phyloP scores from a whole-genome alignment of 495 filamentous ascomycete genomes.

The Clavariopsis aquatica region DNA sequence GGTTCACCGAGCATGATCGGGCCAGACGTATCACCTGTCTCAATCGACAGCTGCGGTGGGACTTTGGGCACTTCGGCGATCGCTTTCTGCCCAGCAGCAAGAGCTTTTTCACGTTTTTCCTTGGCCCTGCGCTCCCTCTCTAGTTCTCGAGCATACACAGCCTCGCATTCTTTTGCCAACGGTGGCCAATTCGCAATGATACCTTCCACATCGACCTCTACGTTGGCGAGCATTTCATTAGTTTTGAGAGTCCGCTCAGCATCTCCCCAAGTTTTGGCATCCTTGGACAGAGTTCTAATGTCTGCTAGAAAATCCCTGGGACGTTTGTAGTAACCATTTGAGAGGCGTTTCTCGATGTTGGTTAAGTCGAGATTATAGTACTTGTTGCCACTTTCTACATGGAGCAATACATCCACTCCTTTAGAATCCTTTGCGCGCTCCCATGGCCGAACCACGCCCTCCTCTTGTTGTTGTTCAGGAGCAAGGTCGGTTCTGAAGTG shows the following conservation, averaged over 20 bases:
- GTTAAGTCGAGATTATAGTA: slow-evolving; percentile 94
- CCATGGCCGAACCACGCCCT: slow-evolving; percentile 63
- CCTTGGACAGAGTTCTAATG: slow-evolving; percentile 77
- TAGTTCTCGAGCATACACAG: slow-evolving; percentile 72
- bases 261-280: slow-evolving; percentile 72
- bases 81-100: slow-evolving; percentile 46
- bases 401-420: slow-evolving; percentile 68
- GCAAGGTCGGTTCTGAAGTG: slow-evolving; percentile 74
- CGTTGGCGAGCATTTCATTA: slow-evolving; percentile 86
- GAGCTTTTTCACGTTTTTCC: slow-evolving; percentile 58
- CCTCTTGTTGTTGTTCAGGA: slow-evolving; percentile 56
- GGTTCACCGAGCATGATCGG: slow-evolving; percentile 63
- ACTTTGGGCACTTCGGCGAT: slow-evolving; percentile 46
- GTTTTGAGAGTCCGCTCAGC: slow-evolving; percentile 77
- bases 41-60: slow-evolving; percentile 51
- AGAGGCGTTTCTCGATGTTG: slow-evolving; percentile 89
- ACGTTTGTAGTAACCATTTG: slow-evolving; percentile 91
- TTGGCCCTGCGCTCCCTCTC: slow-evolving; percentile 44
- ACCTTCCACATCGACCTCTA: slow-evolving; percentile 81
- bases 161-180: slow-evolving; percentile 67
- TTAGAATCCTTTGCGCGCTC: slow-evolving; percentile 73
- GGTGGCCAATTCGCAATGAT: slow-evolving; percentile 66
- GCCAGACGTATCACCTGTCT: slow-evolving; percentile 52
- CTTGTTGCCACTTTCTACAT: slow-evolving; percentile 73
- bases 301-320: slow-evolving; percentile 85